Conservation (phyloP, 164 flowering plant genomes). For the Magnolia officinalis region DNA sequence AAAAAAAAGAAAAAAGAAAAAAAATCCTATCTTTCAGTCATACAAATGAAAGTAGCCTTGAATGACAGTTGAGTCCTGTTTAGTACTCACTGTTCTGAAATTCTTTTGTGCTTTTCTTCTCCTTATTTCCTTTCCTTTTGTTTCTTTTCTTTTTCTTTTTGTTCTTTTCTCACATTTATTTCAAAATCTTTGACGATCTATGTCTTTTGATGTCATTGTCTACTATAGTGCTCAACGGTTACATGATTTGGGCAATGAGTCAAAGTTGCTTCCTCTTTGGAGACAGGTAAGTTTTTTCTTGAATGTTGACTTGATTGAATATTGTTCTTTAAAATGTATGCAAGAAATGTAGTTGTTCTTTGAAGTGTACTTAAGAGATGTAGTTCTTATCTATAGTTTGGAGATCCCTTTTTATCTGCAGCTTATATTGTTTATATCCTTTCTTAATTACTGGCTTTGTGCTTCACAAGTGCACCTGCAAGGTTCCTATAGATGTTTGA, state of each 20-base stretch:
- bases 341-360: not conserved
- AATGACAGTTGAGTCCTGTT: too few relatives aligned
- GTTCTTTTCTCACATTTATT: not conserved
- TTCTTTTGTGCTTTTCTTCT: too few relatives aligned
- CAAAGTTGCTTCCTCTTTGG: constrained; percentile 93
- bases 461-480: too few relatives aligned
- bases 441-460: too few relatives aligned
- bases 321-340: not conserved
- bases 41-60: too few relatives aligned
- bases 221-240: constrained; percentile 68
- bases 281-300: constrained; percentile 64
- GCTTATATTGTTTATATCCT: too few relatives aligned
- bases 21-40: too few relatives aligned
- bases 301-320: constrained; percentile 3
- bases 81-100: too few relatives aligned
- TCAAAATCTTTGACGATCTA: not conserved
- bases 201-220: constrained; percentile 5
- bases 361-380: too few relatives aligned
- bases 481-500: too few relatives aligned
- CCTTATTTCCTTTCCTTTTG: not conserved
- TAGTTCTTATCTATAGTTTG: not conserved
- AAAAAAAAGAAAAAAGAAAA: too few relatives aligned
- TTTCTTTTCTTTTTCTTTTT: not conserved
- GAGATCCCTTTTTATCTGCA: not conserved
- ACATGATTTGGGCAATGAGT: constrained; percentile 80